Evolutionary conservation across 257 asterid species (phyloP), one percentile per base, ranked within the genome.

Genomic region (Mentha longifolia): DNA sequence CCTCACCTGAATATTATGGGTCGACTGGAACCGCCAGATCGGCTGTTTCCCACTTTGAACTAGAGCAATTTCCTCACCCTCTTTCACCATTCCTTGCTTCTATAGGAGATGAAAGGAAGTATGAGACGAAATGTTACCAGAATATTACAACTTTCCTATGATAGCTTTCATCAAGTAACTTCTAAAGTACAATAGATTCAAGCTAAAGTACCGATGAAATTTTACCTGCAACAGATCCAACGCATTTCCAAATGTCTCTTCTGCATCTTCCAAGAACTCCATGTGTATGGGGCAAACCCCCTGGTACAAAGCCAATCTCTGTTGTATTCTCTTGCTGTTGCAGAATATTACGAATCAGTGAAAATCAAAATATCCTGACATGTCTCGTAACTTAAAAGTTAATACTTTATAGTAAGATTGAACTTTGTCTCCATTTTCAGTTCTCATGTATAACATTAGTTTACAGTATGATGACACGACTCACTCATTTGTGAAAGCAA

Each of bases 401-500:
- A 17, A 39, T 39, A 42, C 47, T 70, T 41, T 14, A 41, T 10
- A 39, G 19, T n/a, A n/a, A 19, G 37, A 15, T n/a, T 37, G 67
- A 31, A 41, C 11, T 30, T 16, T 16, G 37, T 22, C 37, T 65
- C 61, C 3, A 14, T 62, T 51, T 57, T 61, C 55, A 39, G 47
- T 65, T 49, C 58, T 35, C 39, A 8, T 5, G 39, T 6, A 35
- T 35, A 35, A 7, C 39, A 35, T 35, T 35, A 35, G 39, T 5
- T 35, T 6, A 0, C 39, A 62, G 20, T 10, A 66, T 33, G 65
- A 14, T 28, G 45, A 41, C 31, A 46, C 9, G 71, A 80, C 98
- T 86, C 82, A 94, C 99, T 89, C 96, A 79, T 94, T 89, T 47
- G 99, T 94, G 70, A 94, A 94, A 81, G 99, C 99, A 81, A 82